Base-by-base conservation (phyloP, 345 rosid species). In the Eucalyptus curtisii region DNA sequence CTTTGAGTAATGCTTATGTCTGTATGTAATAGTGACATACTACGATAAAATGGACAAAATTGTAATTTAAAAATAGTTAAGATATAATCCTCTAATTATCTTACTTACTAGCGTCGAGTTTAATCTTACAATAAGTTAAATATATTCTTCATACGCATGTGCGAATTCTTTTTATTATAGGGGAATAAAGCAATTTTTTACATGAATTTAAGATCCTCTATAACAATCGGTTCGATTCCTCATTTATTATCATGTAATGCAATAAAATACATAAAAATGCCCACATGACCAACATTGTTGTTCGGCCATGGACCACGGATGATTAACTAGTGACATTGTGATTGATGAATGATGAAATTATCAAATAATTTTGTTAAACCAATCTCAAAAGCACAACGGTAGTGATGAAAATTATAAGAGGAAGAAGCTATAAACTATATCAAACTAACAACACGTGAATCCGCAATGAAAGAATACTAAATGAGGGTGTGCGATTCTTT, bases 111-210 rank as follows among this genome's bases (percentile, higher is more conserved):
- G 6, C 6, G 1, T 55, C 1, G 6, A 55, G 13, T 55, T 55
- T 55, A 24, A 55, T 24, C 30, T 24, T 10, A 24, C 61, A 55
- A 8, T 55, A 9, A 55, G 27, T 4, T 55, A 55, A 57, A 57
- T 57, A 25, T 57, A 10, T 57, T 4, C 64, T 57, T 57, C n/a
- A 57, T 0, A 57, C 3, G 1, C 14, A 25, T 5, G n/a, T 5
- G 3, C 0, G 2, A 0, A 2, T 0, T 55, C 61, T 55, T 55
- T 55, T 55, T 55, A 55, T 11, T 0, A 13, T 3, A 12, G 31
- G 31, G 66, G 66, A 57, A 27, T 1, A 59, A 25, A 59, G 16
- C 16, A 27, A 59, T 13, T 27, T 59, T 27, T 27, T 3, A 59
- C 8, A 59, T 3, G 31, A 30, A 3, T 59, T 27, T 59, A 27